phyloP scores from a whole-genome alignment of 495 filamentous ascomycete species.

The Penicillium samsonianum region DNA sequence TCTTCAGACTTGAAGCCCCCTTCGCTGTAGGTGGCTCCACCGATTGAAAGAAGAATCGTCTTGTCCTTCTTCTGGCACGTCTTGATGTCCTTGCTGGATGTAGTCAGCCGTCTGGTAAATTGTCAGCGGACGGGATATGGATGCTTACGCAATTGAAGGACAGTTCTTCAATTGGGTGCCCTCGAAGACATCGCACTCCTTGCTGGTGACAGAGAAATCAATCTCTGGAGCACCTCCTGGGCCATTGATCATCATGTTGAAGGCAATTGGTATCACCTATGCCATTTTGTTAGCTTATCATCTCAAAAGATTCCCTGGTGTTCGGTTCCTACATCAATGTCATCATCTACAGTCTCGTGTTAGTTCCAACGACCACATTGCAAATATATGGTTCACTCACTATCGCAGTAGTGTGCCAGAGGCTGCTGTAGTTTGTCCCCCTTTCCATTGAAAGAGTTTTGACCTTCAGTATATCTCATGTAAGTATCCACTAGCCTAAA shows the following conservation, averaged over 20 bases:
- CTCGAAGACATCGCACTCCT: conserved; percentile 58
- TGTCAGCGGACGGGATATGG: neutral
- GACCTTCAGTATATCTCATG: conserved; percentile 39
- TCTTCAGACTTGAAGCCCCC: conserved; percentile 57
- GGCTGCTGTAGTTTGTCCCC: conserved; percentile 53
- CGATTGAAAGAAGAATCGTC: conserved; percentile 67
- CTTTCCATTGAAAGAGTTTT: conserved; percentile 55
- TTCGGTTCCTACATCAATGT: conserved; percentile 42
- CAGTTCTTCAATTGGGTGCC: conserved; percentile 60
- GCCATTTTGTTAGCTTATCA: conserved; percentile 10
- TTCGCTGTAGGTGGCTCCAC: conserved; percentile 63
- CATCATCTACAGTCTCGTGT: conserved; percentile 23
- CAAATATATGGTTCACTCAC: conserved; percentile 34
- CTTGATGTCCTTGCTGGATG: conserved; percentile 54
- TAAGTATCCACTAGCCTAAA: neutral
- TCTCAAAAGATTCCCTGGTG: too few relatives aligned
- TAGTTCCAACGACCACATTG: neutral
- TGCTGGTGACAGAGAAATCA: conserved; percentile 62
- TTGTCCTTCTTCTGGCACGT: conserved; percentile 65
- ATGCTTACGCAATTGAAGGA: conserved; percentile 59
- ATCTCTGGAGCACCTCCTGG: conserved; percentile 50
- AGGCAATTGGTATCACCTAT: conserved; percentile 63
- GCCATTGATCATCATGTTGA: conserved; percentile 57
- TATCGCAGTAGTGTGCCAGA: conserved; percentile 59
- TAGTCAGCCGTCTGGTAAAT: conserved; percentile 20